phyloP scores from a whole-genome alignment of 495 filamentous ascomycete genomes.

The Saxispiralis lemnorum region DNA sequence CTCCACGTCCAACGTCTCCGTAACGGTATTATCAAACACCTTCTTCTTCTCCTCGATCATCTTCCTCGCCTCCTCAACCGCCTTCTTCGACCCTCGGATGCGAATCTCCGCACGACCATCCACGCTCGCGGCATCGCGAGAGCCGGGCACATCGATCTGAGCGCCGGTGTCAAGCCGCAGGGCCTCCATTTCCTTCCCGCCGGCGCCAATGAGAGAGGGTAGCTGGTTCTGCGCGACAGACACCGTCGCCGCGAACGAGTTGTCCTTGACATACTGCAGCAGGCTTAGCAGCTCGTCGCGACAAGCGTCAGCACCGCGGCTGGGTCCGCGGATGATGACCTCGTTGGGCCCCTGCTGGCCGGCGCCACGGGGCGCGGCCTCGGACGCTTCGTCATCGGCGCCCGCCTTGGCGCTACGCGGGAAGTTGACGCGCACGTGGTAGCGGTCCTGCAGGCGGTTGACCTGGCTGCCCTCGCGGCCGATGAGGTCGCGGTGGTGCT shows the following conservation, averaged over 20 bases:
- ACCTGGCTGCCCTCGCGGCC: constrained; percentile 47
- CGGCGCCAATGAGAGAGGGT: constrained; percentile 74
- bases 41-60: constrained; percentile 65
- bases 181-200: constrained; percentile 77
- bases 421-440: constrained; percentile 87
- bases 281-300: constrained; percentile 75
- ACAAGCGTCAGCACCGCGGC: constrained; percentile 75
- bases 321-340: constrained; percentile 77
- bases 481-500: constrained; percentile 65
- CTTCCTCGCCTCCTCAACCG: constrained; percentile 80
- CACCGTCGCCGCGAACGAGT: constrained; percentile 58
- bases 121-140: constrained; percentile 41
- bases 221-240: constrained; percentile 76
- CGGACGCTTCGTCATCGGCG: constrained; percentile 48
- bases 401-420: constrained; percentile 44
- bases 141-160: constrained; percentile 73
- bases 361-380: constrained; percentile 49
- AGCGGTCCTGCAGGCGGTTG: constrained; percentile 59
- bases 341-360: constrained; percentile 73
- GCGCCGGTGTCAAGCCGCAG: constrained; percentile 66
- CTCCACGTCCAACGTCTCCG: constrained; percentile 68
- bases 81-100: constrained; percentile 74
- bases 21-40: constrained; percentile 71
- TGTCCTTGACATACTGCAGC: constrained; percentile 71
- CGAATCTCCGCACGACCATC: constrained; percentile 60